phyloP scores from a whole-genome alignment of 345 rosid species.

The Salix arbutifolia region DNA sequence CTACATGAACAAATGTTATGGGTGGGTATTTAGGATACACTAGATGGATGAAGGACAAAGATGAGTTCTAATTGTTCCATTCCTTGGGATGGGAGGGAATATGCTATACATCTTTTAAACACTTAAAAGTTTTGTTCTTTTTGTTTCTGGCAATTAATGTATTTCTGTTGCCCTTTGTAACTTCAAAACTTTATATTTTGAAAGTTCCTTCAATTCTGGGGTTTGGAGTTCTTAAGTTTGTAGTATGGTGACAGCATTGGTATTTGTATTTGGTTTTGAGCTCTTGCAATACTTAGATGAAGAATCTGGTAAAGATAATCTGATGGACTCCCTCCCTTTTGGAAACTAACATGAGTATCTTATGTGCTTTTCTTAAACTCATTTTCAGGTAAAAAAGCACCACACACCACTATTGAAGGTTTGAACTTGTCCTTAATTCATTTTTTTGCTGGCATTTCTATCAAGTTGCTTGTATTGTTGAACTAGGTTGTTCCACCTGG shows the following conservation, averaged over 20 bases:
- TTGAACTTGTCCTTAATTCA: background rate
- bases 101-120: background rate
- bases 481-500: background rate
- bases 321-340: background rate
- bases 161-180: background rate
- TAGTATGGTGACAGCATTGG: background rate
- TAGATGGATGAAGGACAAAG: background rate
- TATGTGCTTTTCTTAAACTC: too few relatives aligned
- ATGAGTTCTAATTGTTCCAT: background rate
- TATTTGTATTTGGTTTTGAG: background rate
- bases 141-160: background rate
- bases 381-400: slow-evolving; percentile 23
- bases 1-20: background rate
- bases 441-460: background rate
- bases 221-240: background rate
- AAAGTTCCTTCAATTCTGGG: background rate
- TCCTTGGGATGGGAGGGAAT: background rate
- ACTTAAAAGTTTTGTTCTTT: background rate
- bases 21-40: background rate
- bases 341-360: too few relatives aligned
- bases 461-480: background rate
- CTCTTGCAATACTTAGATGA: background rate
- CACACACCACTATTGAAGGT: slow-evolving; percentile 33
- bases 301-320: background rate
- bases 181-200: background rate